These are phyloP conservation scores for Apiospora malaysiana DNA, from an alignment of 2,329 filamentous ascomycete species.

Conservation along the genomic window DNA sequence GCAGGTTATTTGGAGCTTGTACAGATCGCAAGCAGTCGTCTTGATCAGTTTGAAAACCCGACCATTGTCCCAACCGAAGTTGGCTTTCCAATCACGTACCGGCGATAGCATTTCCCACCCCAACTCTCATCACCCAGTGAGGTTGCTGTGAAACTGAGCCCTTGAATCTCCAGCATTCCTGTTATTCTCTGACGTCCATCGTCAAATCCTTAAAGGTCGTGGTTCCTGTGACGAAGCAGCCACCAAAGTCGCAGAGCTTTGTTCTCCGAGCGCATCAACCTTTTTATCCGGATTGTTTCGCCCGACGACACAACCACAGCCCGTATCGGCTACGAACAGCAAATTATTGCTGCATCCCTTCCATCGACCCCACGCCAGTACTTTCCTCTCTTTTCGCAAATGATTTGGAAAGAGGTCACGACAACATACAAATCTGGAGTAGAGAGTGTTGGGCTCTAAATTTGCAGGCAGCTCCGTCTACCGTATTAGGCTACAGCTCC, in stretches of 20 bases:
- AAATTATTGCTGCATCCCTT: neutral
- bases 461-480: neutral
- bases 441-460: neutral
- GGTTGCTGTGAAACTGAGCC: neutral
- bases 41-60: neutral
- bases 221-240: neutral
- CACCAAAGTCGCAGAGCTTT: neutral
- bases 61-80: neutral
- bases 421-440: neutral
- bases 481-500: neutral
- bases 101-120: neutral
- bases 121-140: neutral
- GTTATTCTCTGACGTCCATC: neutral
- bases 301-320: neutral
- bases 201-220: neutral
- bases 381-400: neutral
- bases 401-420: constrained; percentile 9
- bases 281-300: neutral
- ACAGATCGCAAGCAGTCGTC: neutral
- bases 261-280: neutral
- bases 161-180: neutral
- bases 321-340: neutral
- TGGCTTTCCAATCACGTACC: neutral
- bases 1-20: neutral
- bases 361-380: neutral